Percentiles rank a stretch among this genome's conserved stretches.
Conservation (phyloP, 139 green algal species). For the Yamagishiella unicocca region DNA sequence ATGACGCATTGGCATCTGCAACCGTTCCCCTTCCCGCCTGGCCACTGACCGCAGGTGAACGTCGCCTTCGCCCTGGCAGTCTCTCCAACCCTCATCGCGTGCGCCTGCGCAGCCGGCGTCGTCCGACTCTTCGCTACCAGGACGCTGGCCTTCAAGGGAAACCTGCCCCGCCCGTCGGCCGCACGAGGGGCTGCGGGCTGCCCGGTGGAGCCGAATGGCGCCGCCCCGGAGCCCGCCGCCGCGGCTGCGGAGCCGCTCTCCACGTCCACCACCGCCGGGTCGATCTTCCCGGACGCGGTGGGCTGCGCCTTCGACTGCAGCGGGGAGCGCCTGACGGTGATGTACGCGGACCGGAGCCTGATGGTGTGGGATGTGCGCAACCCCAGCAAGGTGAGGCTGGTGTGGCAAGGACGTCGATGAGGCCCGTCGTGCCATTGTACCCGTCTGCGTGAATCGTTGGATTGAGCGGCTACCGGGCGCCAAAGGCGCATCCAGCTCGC, state of each 20-base stretch:
- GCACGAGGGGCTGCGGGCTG: neutral
- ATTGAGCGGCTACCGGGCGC: too few relatives aligned
- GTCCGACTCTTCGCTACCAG: constrained; percentile 62
- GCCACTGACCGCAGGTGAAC: constrained; percentile 55
- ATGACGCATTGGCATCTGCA: too few relatives aligned
- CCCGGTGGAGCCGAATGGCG: too few relatives aligned
- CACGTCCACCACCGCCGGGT: neutral
- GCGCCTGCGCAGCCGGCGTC: constrained; percentile 58
- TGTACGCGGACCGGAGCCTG: constrained; percentile 62
- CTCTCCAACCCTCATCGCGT: constrained; percentile 52
- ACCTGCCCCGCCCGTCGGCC: constrained; percentile 46
- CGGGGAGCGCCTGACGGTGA: constrained; percentile 58
- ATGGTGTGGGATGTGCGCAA: constrained; percentile 64
- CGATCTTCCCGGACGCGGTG: constrained; percentile 60
- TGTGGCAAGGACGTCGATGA: neutral
- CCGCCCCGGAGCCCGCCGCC: too few relatives aligned
- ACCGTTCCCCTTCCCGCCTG: too few relatives aligned
- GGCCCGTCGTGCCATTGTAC: neutral
- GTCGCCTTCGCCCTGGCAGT: constrained; percentile 59
- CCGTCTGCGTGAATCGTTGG: too few relatives aligned
- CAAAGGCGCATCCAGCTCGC: too few relatives aligned
- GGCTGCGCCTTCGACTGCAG: constrained; percentile 49
- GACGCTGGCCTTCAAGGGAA: constrained; percentile 55
- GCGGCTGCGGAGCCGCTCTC: too few relatives aligned
- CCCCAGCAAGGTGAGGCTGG: constrained; percentile 24